Evolutionary conservation across 2,329 filamentous ascomycete genomes (phyloP), one percentile per base, ranked within the genome.

Genomic region (Calonectria pteridis): DNA sequence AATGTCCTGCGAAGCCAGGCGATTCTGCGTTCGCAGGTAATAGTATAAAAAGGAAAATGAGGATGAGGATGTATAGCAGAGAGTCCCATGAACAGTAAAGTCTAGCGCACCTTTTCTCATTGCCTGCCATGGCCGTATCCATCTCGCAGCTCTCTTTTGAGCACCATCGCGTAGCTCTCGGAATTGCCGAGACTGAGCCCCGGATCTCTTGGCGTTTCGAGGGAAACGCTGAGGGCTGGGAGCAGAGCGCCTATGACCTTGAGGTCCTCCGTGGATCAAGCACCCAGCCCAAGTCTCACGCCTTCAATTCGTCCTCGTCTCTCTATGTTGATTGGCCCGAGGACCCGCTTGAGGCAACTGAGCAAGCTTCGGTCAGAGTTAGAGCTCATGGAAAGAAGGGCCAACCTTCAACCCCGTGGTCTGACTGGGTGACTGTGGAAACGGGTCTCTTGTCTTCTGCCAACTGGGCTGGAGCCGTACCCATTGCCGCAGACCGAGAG

Each of bases 201-300:
- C 83, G 87, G 0, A 85, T 89, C 53, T 88, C 87, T 1, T 89
- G 87, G 87, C 77, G 83, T 6, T 88, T 88, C 58, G 81, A 81
- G 4, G 85, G 85, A 2, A 78, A 82, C 9, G 83, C 80, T 10
- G 55, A 80, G 0, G 78, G 86, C 73, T 89, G 87, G 87, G 81
- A 82, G 6, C 88, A 89, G 74, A 81, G 77, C 7, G 78, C 82
- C 10, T 89, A 89, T 53, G 86, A 87, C 6, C 73, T 89, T 4
- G 84, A 88, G 69, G 80, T 89, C 13, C 75, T 75, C 2, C 82
- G 82, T 5, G 73, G 75, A 2, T 70, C 62, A 1, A 29, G 49
- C 9, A 23, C 50, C 1, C 20, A 51, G 31, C 14, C 75, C 46
- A 68, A 73, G 18, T 73, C 59, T 31, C 82, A 77, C 72, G 80